phyloP scores from a whole-genome alignment of 805 yeast genomes.

The Candida alai region DNA sequence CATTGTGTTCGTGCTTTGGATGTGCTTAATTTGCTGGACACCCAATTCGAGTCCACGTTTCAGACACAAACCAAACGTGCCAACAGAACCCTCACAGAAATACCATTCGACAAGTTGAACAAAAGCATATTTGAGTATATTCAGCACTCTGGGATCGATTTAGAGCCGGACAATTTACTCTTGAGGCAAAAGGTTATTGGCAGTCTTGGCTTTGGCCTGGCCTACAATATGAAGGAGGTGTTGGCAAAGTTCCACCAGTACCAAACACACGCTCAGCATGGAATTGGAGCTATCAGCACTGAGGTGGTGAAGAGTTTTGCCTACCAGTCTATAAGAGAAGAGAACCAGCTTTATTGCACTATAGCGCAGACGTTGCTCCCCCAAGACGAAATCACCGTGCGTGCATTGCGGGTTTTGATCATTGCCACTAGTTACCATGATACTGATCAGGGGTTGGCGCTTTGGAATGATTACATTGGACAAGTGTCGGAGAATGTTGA shows the following conservation, averaged over 20 bases:
- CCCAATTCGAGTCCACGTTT: background rate
- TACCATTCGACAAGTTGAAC: background rate
- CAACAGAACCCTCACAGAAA: background rate
- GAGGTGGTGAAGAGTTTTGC: slow-evolving; percentile 38
- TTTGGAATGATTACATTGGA: slow-evolving; percentile 45
- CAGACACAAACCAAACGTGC: background rate
- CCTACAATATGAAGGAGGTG: slow-evolving; percentile 21
- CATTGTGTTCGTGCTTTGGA: slow-evolving; percentile 8
- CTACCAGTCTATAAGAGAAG: slow-evolving; percentile 34
- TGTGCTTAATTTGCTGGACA: slow-evolving; percentile 2
- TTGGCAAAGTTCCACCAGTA: slow-evolving; percentile 38
- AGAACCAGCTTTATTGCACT: slow-evolving; percentile 24
- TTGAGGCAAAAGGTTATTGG: slow-evolving; percentile 31
- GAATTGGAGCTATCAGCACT: slow-evolving; percentile 39
- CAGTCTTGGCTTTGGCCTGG: slow-evolving; percentile 34
- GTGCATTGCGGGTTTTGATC: slow-evolving; percentile 38
- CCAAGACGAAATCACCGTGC: slow-evolving; percentile 22
- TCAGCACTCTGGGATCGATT: slow-evolving; percentile 7
- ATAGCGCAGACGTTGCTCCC: slow-evolving; percentile 39
- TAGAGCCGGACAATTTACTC: slow-evolving; percentile 24
- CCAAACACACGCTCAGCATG: slow-evolving; percentile 34
- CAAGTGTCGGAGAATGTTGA: slow-evolving; percentile 29
- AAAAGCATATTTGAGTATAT: background rate
- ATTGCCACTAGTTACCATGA: slow-evolving; percentile 39
- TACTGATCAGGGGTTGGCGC: slow-evolving; percentile 33